Percentiles rank a stretch among this genome's conserved stretches.
phyloP scores from a whole-genome alignment of 2,329 filamentous ascomycete genomes.

The Juglanconis juglandina region DNA sequence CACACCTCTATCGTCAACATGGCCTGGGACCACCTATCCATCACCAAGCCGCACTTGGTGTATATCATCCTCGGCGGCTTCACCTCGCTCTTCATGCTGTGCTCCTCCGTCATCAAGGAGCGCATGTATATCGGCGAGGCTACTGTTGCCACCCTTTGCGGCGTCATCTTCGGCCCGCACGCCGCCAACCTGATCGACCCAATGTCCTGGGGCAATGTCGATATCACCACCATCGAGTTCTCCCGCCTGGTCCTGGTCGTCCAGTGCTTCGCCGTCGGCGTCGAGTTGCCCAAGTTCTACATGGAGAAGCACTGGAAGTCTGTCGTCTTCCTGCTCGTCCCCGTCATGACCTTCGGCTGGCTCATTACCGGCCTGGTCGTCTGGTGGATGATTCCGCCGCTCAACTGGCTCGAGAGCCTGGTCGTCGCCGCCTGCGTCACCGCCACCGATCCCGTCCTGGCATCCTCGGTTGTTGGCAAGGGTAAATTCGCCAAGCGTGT shows the following conservation, averaged over 20 bases:
- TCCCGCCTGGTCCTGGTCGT: slow-evolving; percentile 86
- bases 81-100: slow-evolving; percentile 96
- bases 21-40: slow-evolving; percentile 76
- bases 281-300: slow-evolving; percentile 87
- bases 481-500: slow-evolving; percentile 98
- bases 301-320: slow-evolving; percentile 99
- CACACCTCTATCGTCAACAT: slow-evolving; percentile 40
- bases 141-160: slow-evolving; percentile 84
- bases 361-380: slow-evolving; percentile 88
- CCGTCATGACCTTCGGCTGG: slow-evolving; percentile 98
- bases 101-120: slow-evolving; percentile 97
- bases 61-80: slow-evolving; percentile 98
- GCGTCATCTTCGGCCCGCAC: slow-evolving; percentile 85
- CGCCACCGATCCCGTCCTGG: slow-evolving; percentile 92
- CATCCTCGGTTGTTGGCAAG: slow-evolving; percentile 96
- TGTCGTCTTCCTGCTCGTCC: slow-evolving; percentile 80
- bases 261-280: slow-evolving; percentile 87
- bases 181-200: slow-evolving; percentile 79
- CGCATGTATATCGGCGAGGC: slow-evolving; percentile 98
- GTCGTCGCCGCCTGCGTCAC: slow-evolving; percentile 90
- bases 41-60: slow-evolving; percentile 95
- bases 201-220: slow-evolving; percentile 72
- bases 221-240: slow-evolving; percentile 85
- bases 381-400: slow-evolving; percentile 78
- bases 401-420: slow-evolving; percentile 88